Conservation (phyloP, 2,329 filamentous ascomycete species). For the Nigrospora osmanthi region DNA sequence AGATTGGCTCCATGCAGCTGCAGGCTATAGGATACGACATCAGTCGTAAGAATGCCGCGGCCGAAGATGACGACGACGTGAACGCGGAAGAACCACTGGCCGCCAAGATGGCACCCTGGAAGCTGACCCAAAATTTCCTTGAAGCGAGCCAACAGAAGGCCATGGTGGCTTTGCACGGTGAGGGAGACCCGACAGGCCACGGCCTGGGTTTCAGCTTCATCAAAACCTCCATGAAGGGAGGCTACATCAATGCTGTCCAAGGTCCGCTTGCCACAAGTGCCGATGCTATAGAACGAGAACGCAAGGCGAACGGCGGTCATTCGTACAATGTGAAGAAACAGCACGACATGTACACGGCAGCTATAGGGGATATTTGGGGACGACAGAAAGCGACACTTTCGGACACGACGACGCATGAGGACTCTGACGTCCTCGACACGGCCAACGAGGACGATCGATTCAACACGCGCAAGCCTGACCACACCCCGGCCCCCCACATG, state of each 20-base stretch:
- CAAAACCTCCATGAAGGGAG: conserved; percentile 97
- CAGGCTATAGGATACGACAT: conserved; percentile 82
- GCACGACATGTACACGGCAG: conserved; percentile 83
- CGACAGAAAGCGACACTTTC: conserved; percentile 74
- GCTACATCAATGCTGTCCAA: conserved; percentile 75
- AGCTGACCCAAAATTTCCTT: conserved; percentile 92
- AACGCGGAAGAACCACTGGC: conserved; percentile 65
- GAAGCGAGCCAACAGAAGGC: conserved; percentile 91
- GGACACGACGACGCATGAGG: conserved; percentile 60
- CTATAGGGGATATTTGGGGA: conserved; percentile 88
- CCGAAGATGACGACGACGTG: conserved; percentile 56
- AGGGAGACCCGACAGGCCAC: conserved; percentile 88
- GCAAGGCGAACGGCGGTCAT: conserved; percentile 86
- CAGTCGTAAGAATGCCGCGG: conserved; percentile 38
- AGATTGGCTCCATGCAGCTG: conserved; percentile 85
- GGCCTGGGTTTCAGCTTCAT: conserved; percentile 96
- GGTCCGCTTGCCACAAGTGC: conserved; percentile 60
- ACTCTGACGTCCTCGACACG: conserved; percentile 49
- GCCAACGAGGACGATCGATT: conserved; percentile 61
- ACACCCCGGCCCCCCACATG: conserved; percentile 55
- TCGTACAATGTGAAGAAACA: conserved; percentile 97
- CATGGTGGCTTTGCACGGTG: conserved; percentile 91
- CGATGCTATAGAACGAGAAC: conserved; percentile 79
- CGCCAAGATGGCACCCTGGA: conserved; percentile 90
- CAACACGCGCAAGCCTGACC: conserved; percentile 64